These are phyloP conservation scores for Picochlorum sp. DNA, from an alignment of 139 green algal species.

Conservation along the genomic window DNA sequence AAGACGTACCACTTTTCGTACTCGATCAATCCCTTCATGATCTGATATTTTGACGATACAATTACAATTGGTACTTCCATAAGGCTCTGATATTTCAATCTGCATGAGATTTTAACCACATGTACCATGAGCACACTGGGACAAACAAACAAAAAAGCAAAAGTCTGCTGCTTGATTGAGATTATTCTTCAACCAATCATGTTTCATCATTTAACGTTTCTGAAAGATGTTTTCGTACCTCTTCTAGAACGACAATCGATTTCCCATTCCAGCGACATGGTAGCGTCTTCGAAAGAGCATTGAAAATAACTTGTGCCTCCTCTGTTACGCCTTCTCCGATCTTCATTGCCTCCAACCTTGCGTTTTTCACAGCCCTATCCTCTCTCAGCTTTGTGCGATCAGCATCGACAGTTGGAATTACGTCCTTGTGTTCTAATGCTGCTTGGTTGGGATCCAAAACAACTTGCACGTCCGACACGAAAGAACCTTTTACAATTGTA, in stretches of 20 bases:
- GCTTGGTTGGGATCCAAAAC: not conserved
- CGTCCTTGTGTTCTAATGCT: not conserved
- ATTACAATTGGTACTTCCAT: no score
- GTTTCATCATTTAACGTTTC: constrained; percentile 6
- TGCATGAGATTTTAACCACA: no score
- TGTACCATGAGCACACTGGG: no score
- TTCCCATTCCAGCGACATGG: constrained; percentile 56
- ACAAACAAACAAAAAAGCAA: no score
- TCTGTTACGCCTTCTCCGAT: constrained; percentile 63
- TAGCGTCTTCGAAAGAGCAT: constrained; percentile 72
- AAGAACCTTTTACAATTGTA: constrained; percentile 8
- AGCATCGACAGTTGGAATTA: constrained; percentile 52
- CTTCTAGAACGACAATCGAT: constrained; percentile 66
- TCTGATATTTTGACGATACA: no score
- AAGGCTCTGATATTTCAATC: no score
- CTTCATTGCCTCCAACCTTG: constrained; percentile 51
- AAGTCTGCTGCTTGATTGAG: no score
- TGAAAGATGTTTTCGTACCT: constrained; percentile 25
- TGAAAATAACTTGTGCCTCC: constrained; percentile 61
- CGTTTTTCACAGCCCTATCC: constrained; percentile 45
- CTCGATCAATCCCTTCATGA: no score
- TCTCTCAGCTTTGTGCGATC: constrained; percentile 42
- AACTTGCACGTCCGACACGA: constrained; percentile 1
- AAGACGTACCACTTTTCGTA: no score
- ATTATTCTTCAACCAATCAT: not conserved